Base-by-base conservation (phyloP, 1,139 yeast genomes). In the Suhomyces atakaporum region DNA sequence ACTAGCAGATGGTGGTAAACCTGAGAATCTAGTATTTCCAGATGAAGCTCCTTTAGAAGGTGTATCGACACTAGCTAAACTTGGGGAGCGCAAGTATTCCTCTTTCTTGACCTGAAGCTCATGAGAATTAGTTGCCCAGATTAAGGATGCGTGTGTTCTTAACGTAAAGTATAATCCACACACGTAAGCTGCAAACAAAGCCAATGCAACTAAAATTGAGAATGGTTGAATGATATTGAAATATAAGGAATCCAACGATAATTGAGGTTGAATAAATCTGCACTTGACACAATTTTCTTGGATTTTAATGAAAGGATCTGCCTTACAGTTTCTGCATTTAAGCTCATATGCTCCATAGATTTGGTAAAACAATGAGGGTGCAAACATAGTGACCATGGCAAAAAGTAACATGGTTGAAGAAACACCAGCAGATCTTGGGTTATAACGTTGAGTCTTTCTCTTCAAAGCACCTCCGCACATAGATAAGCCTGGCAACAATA, bases 391-490 rank as follows among this genome's bases (percentile, higher is more conserved):
- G 35, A 89, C 79, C 68, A 88, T 79, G 1, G 97, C 95, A 66
- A 84, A 92, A 36, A 92, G 69, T 36, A 92, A 69, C 96, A 92
- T 88, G 2, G 98, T 94, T 1, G 97, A 88, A 4, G 96, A 86
- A 1, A 92, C 98, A 42, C 98, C 97, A 0, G 98, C 98, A 40
- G 95, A 84, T 29, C 92, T 80, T 1, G 98, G 98, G 54, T 92
- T 92, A 58, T 92, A 92, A 40, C 97, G 66, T 58, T 92, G 98
- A 0, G 98, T 92, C 55, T 92, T 92, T 38, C 96, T 67, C 42
- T 81, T 84, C 29, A 88, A 63, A 0, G 97, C 97, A 41, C 98
- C 98, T 20, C 95, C 95, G 61, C 96, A 87, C 98, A 92, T 92
- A 2, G 97, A 88, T 31, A 89, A 67, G 0, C 98, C 98, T 0